Evolutionary conservation across 2,329 filamentous ascomycete species (phyloP).

Genomic region (Talaromyces sp.): DNA sequence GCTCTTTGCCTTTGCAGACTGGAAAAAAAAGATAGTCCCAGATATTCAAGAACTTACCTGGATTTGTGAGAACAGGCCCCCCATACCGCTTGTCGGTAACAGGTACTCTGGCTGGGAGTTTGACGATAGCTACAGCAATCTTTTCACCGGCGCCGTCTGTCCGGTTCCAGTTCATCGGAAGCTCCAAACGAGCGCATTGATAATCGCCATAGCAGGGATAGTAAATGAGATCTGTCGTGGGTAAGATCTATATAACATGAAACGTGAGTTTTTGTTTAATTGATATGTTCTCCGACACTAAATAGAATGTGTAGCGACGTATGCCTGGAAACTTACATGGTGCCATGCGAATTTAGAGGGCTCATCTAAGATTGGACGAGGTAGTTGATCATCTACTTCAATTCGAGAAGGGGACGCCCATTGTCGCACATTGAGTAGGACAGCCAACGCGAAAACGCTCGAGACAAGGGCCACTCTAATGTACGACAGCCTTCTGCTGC

Average conservation of each 20-base stretch:
- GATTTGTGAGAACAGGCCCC: conserved; percentile 39
- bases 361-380: neutral
- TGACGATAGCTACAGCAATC: conserved; percentile 7
- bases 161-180: conserved; percentile 13
- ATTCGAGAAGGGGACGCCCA: neutral
- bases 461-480: neutral
- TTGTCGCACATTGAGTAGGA: neutral
- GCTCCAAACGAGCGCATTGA: conserved; percentile 11
- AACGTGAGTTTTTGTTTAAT: neutral
- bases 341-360: conserved; percentile 5
- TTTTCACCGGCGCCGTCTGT: conserved; percentile 11
- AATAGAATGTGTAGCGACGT: too few relatives aligned
- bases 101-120: conserved; percentile 11
- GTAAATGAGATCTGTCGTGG: neutral
- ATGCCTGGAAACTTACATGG: neutral
- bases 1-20: neutral
- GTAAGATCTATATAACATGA: neutral
- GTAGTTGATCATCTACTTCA: neutral
- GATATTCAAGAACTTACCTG: conserved; percentile 26
- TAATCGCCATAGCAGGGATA: neutral
- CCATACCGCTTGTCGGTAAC: conserved; percentile 31
- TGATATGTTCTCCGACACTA: neutral
- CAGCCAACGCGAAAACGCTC: neutral
- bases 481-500: neutral
- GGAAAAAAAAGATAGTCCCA: neutral